Conservation (phyloP, 305 asterid species). For the Fraxinus floribunda region DNA sequence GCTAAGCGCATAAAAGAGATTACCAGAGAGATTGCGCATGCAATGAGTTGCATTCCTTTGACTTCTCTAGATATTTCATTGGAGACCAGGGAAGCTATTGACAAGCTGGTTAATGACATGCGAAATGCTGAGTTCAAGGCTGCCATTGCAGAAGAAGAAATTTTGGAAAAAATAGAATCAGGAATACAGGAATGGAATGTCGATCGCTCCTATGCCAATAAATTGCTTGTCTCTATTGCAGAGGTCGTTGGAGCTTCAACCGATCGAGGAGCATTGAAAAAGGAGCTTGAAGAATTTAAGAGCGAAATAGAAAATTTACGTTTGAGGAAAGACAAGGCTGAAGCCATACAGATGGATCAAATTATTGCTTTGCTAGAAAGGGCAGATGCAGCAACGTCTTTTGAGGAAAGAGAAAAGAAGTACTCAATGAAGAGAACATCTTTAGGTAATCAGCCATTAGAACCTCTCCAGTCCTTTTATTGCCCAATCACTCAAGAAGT, state of each 20-base stretch:
- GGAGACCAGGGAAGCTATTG: constrained; percentile 42
- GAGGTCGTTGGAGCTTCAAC: constrained; percentile 57
- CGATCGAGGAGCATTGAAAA: constrained; percentile 43
- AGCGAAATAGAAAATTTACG: constrained; percentile 48
- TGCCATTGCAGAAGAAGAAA: constrained; percentile 52
- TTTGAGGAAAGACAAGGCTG: constrained; percentile 56
- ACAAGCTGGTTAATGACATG: constrained; percentile 39
- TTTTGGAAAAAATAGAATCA: constrained; percentile 51
- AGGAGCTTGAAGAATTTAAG: constrained; percentile 58
- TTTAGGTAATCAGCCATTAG: constrained; percentile 52
- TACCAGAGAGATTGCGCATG: constrained; percentile 49
- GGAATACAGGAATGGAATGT: constrained; percentile 58
- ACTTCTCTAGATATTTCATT: constrained; percentile 45
- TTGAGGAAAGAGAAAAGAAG: constrained; percentile 52
- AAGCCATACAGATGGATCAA: constrained; percentile 69
- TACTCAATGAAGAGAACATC: constrained; percentile 48
- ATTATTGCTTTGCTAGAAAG: constrained; percentile 58
- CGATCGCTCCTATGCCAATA: constrained; percentile 58
- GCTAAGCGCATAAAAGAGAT: constrained; percentile 44
- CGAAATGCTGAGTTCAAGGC: constrained; percentile 47
- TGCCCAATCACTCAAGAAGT: constrained; percentile 65
- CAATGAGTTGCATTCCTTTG: constrained; percentile 46
- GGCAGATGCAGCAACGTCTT: constrained; percentile 53
- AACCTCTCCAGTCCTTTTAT: constrained; percentile 52
- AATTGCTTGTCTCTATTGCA: constrained; percentile 52